Conservation (phyloP, 805 yeast genomes). For the Lipomyces starkeyi region DNA sequence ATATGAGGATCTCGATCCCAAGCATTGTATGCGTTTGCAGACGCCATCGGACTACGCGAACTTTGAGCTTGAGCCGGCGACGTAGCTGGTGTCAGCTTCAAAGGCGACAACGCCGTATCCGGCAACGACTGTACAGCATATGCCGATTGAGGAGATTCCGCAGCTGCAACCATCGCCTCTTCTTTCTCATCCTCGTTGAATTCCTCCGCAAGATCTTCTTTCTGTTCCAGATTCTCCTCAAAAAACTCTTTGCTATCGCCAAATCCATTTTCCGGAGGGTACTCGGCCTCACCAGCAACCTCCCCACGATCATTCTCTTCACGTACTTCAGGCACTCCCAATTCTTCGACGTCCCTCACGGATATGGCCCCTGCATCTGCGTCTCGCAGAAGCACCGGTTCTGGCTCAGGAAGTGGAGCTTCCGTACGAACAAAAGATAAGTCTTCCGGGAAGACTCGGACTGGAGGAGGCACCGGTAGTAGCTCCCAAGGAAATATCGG, state of each 20-base stretch:
- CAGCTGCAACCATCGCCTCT: slow-evolving; percentile 15
- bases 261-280: slow-evolving; percentile 5
- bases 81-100: background rate
- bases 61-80: background rate
- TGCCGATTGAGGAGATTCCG: slow-evolving; percentile 5
- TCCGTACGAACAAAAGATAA: background rate
- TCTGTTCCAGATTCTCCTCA: background rate
- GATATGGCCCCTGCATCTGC: background rate
- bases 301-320: slow-evolving; percentile 3
- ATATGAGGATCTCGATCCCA: slow-evolving; percentile 36
- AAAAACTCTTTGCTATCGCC: background rate
- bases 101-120: slow-evolving; percentile 13
- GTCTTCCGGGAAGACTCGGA: slow-evolving; percentile 35
- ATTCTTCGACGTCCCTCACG: background rate
- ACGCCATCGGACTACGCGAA: background rate
- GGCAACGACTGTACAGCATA: slow-evolving; percentile 10
- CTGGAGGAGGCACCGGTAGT: slow-evolving; percentile 12
- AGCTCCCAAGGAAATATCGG: slow-evolving; percentile 39
- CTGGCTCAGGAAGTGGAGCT: background rate
- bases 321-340: background rate
- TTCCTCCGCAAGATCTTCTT: slow-evolving; percentile 21
- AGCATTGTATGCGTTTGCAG: slow-evolving; percentile 25
- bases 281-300: slow-evolving; percentile 18
- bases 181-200: slow-evolving; percentile 35
- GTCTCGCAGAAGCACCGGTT: background rate